phyloP scores from a whole-genome alignment of 345 rosid species.

The Eucalyptus polyanthemos region DNA sequence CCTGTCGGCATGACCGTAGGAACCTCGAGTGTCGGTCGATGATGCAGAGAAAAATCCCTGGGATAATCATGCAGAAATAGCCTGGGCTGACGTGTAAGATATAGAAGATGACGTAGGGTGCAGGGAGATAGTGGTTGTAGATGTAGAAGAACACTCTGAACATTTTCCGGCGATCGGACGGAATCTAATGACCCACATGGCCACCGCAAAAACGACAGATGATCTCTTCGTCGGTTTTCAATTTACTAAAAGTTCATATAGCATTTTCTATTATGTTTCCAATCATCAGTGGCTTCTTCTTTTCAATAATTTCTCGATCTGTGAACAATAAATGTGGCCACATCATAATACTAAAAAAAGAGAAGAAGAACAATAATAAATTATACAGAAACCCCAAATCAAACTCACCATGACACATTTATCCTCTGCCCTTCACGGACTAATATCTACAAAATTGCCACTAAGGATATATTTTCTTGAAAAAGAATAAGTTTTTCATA shows the following conservation, averaged over 20 bases:
- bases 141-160: conserved; percentile 48
- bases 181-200: conserved; percentile 29
- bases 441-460: not conserved
- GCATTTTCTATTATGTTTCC: too few relatives aligned
- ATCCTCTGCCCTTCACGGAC: too few relatives aligned
- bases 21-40: conserved; percentile 37
- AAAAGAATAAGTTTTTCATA: too few relatives aligned
- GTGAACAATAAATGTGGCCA: not conserved
- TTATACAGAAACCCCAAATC: not conserved
- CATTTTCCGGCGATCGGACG: conserved; percentile 16
- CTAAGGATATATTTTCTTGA: not conserved
- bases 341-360: fast-evolving
- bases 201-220: conserved; percentile 22
- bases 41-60: conserved; percentile 41
- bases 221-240: conserved; percentile 9
- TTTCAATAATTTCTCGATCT: not conserved
- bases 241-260: too few relatives aligned
- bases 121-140: conserved; percentile 24
- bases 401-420: not conserved
- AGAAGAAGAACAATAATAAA: fast-evolving
- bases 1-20: conserved; percentile 25
- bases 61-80: conserved; percentile 25
- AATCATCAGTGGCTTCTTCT: too few relatives aligned
- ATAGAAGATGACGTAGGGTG: conserved; percentile 22
- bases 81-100: conserved; percentile 28